Evolutionary conservation across 73 alveolate species (phyloP).

Genomic region (Symbiodinium natans): DNA sequence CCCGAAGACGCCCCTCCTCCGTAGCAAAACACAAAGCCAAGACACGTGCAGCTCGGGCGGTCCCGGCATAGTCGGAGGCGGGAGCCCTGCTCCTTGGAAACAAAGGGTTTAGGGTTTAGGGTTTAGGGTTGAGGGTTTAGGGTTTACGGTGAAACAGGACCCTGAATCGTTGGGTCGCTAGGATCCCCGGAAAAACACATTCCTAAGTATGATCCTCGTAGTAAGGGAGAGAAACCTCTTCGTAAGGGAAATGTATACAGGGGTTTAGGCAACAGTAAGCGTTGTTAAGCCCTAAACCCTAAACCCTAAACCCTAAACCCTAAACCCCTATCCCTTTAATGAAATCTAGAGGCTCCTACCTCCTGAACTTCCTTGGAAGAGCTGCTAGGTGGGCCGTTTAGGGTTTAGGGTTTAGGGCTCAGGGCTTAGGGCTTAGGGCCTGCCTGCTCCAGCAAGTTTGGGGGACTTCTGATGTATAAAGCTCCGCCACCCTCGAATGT

Average conservation of each 20-base stretch:
- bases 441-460: background rate
- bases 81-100: background rate
- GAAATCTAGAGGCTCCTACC: background rate
- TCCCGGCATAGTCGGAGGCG: background rate
- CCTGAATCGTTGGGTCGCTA: too few species aligned
- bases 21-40: background rate
- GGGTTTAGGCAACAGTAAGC: too few species aligned
- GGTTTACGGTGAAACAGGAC: background rate
- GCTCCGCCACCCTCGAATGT: background rate
- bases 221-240: too few species aligned
- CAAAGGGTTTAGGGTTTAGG: background rate
- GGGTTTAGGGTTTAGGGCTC: background rate
- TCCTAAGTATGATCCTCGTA: too few species aligned
- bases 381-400: background rate
- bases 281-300: background rate
- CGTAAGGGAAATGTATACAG: too few species aligned
- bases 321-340: background rate
- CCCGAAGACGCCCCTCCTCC: too few species aligned
- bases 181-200: too few species aligned
- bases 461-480: background rate
- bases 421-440: background rate
- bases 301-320: background rate
- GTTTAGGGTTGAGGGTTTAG: background rate
- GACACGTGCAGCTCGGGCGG: background rate
- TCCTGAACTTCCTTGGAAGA: background rate